Evolutionary conservation across 176 grass and related monocot species (phyloP), one percentile per base, ranked within the genome.

Genomic region (Oryza glaberrima): DNA sequence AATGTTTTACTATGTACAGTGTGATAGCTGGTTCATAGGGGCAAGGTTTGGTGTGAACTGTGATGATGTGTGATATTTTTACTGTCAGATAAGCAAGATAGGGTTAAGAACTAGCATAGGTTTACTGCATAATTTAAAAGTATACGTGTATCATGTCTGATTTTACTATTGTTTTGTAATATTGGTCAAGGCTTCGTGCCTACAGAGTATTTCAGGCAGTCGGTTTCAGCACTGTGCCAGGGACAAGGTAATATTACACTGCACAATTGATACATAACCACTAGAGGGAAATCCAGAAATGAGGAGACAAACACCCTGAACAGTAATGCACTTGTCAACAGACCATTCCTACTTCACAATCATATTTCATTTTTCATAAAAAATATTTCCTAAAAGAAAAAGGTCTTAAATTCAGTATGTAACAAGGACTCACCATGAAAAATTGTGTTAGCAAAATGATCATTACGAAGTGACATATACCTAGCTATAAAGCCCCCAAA

Each of bases 371-470:
- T 61, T 10, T 20, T 1, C 3, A 7, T 3, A 22, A 61, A 61
- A 9, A 61, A 36, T 22, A 2, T 14, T 3, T 23, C 22, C 23
- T 6, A n/a, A 49, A 80, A 20, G 2, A 15, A 48, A 12, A 84
- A 43, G 32, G 22, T 26, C 11, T 65, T 43, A 75, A 60, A 81
- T 40, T 11, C n/a, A 45, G 3, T 68, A 26, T 36, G 34, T 79
- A 67, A 46, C 64, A 65, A 16, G 65, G 46, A 82, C 75, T 61
- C 67, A 10, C 14, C 52, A 58, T 58, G 35, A 15, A 63, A 86
- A 74, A 86, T 20, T 69, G 75, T 10, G 28, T 84, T 75, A 86
- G 49, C 47, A 25, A 41, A 22, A 79, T 43, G 66, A 20, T 19
- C 43, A 52, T 13, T 7, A 14, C 13, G 11, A 52, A 81, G 49